phyloP scores from a whole-genome alignment of 2,329 filamentous ascomycete genomes.

The Neonectria punicea region DNA sequence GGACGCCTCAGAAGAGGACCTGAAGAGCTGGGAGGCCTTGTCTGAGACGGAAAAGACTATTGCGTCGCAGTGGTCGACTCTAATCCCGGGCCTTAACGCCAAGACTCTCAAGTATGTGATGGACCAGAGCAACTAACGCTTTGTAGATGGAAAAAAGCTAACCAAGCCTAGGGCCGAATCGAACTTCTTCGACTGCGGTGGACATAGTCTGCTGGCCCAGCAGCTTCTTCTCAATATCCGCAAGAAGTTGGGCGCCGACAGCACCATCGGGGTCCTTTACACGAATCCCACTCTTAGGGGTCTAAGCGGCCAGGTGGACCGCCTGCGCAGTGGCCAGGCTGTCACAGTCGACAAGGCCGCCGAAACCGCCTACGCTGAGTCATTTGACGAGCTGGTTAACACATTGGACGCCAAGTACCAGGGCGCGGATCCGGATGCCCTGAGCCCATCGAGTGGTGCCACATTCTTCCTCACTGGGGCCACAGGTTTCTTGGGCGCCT shows the following conservation, averaged over 20 bases:
- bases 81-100: slow-evolving; percentile 74
- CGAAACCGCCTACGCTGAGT: slow-evolving; percentile 9
- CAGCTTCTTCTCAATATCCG: slow-evolving; percentile 75
- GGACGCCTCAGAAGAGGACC: slow-evolving; percentile 49
- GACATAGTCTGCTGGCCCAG: slow-evolving; percentile 67
- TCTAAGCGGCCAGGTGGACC: slow-evolving; percentile 13
- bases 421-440: slow-evolving; percentile 49
- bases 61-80: slow-evolving; percentile 73
- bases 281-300: slow-evolving; percentile 9
- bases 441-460: slow-evolving; percentile 42
- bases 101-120: slow-evolving; percentile 56
- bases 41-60: slow-evolving; percentile 53
- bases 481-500: slow-evolving; percentile 83
- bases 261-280: slow-evolving; percentile 48
- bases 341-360: slow-evolving; percentile 6
- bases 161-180: not conserved
- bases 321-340: slow-evolving; percentile 8
- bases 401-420: slow-evolving; percentile 55
- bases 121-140: too few relatives aligned
- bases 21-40: slow-evolving; percentile 63
- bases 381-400: slow-evolving; percentile 5
- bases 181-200: slow-evolving; percentile 52
- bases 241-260: slow-evolving; percentile 43
- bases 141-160: too few relatives aligned
- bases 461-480: slow-evolving; percentile 90